A percentile compares a stretch with the other conserved stretches of the same genome.
Evolutionary conservation across 2,329 filamentous ascomycete genomes (phyloP).

Genomic region (Calonectria montana): DNA sequence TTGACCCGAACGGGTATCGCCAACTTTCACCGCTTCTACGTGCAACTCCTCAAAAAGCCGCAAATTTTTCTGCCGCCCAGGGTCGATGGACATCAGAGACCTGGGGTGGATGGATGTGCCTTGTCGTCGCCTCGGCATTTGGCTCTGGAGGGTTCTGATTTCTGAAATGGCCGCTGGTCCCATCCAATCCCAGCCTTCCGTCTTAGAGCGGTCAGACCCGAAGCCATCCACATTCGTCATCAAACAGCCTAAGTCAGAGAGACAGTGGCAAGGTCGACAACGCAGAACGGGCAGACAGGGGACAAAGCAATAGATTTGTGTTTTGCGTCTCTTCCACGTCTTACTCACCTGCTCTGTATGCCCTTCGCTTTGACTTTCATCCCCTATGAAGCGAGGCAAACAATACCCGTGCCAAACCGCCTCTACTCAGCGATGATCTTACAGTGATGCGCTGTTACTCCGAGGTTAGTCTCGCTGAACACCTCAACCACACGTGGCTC

Average conservation of each 20-base stretch:
- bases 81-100: slow-evolving; percentile 18
- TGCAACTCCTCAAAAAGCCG: slow-evolving; percentile 38
- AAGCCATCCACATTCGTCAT: slow-evolving; percentile 35
- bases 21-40: slow-evolving; percentile 42
- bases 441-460: background rate
- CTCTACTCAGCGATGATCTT: background rate
- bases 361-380: background rate
- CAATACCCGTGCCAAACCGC: background rate
- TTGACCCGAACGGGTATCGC: slow-evolving; percentile 42
- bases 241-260: slow-evolving; percentile 17
- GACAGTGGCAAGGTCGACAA: background rate
- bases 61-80: slow-evolving; percentile 36
- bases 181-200: slow-evolving; percentile 27
- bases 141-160: background rate
- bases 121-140: slow-evolving; percentile 23
- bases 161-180: slow-evolving; percentile 22
- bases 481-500: slow-evolving; percentile 3
- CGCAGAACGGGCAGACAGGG: background rate
- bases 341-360: background rate
- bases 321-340: slow-evolving; percentile 6
- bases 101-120: slow-evolving; percentile 28
- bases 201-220: slow-evolving; percentile 42
- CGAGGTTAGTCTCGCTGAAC: background rate
- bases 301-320: background rate
- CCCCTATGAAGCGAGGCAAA: background rate